phyloP scores from a whole-genome alignment of 805 yeast species.

The Suhomyces tanzawaensis region DNA sequence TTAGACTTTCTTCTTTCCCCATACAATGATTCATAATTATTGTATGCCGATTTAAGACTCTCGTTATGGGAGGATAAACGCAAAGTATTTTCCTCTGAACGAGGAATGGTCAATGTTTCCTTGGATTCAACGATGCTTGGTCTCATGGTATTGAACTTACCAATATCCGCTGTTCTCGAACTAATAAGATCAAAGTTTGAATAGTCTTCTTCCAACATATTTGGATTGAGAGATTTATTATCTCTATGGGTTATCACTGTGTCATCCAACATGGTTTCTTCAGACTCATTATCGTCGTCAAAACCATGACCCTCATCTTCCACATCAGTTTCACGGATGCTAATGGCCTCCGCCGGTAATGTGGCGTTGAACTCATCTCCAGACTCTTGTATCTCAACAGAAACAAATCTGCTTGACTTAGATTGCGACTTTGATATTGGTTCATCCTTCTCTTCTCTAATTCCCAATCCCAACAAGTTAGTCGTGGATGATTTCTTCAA shows the following conservation, averaged over 20 bases:
- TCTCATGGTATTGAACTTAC: constrained; percentile 19
- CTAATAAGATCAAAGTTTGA: constrained; percentile 28
- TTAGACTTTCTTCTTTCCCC: constrained; percentile 6
- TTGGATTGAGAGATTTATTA: constrained; percentile 10
- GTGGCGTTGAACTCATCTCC: constrained; percentile 14
- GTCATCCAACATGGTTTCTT: constrained; percentile 20
- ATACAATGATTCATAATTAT: constrained; percentile 21
- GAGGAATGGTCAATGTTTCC: constrained; percentile 22
- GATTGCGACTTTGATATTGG: neutral
- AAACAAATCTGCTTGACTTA: constrained; percentile 14
- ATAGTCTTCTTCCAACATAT: constrained; percentile 18
- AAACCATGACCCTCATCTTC: constrained; percentile 22
- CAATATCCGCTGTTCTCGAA: constrained; percentile 29
- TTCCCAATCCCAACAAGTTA: constrained; percentile 29
- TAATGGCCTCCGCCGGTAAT: constrained; percentile 4
- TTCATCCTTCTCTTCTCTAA: constrained; percentile 2
- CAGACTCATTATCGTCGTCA: constrained; percentile 19
- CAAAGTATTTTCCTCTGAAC: neutral
- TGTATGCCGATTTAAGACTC: constrained; percentile 25
- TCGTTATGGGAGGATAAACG: neutral
- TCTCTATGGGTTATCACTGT: constrained; percentile 10
- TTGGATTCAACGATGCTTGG: constrained; percentile 29
- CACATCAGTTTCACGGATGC: constrained; percentile 11
- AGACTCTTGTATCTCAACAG: constrained; percentile 17
- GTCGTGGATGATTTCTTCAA: constrained; percentile 22